These are phyloP conservation scores for Xylaria sp. DNA, from an alignment of 2,329 filamentous ascomycete species.

Conservation along the genomic window DNA sequence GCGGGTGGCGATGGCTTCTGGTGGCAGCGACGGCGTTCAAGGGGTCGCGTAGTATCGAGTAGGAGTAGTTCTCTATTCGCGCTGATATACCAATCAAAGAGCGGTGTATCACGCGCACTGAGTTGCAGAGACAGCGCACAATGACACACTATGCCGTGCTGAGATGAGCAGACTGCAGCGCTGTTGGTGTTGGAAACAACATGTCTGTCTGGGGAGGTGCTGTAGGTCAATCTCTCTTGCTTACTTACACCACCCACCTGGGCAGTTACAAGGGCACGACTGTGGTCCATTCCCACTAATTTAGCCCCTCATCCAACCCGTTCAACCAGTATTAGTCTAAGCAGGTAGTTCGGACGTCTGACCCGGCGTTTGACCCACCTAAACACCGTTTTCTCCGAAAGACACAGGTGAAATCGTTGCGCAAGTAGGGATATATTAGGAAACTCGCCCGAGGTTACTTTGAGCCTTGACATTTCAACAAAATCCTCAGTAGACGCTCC, in stretches of 20 bases:
- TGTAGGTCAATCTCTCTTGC: background rate
- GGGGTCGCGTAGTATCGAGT: background rate
- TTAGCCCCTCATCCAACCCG: slow-evolving; percentile 17
- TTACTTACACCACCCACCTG: background rate
- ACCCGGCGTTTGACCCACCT: slow-evolving; percentile 28
- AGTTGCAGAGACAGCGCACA: background rate
- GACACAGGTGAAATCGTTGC: background rate
- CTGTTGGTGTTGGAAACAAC: background rate
- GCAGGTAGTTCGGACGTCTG: slow-evolving; percentile 6
- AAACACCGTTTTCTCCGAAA: slow-evolving; percentile 35
- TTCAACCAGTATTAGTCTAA: too few species aligned
- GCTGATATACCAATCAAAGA: background rate
- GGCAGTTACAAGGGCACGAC: background rate
- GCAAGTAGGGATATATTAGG: background rate
- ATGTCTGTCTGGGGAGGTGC: background rate
- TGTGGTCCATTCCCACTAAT: slow-evolving; percentile 3
- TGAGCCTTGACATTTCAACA: background rate
- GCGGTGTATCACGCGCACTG: background rate
- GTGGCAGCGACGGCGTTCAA: background rate
- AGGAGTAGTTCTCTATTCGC: too few species aligned
- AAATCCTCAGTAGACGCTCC: background rate
- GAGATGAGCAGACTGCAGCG: background rate
- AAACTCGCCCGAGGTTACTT: background rate
- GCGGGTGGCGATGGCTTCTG: slow-evolving; percentile 3
- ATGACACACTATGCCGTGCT: background rate